A percentile compares a stretch with the other conserved stretches of the same genome.
These are phyloP conservation scores for Psilocybe cubensis DNA, from an alignment of 768 basidiomycete genomes.

Conservation along the genomic window DNA sequence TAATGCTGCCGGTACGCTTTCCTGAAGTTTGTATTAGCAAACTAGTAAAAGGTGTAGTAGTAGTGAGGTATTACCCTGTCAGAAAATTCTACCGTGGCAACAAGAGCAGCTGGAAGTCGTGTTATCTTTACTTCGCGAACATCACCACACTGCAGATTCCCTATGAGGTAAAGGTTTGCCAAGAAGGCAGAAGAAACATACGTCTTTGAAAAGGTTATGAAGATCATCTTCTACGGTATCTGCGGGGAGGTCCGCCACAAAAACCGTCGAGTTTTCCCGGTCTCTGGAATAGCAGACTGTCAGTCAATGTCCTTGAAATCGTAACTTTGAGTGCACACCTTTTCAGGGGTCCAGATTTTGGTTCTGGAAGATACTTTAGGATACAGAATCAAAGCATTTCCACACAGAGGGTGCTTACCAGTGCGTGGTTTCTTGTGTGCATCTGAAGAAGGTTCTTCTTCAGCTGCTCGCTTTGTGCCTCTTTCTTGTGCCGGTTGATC, in stretches of 20 bases:
- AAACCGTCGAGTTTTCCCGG: conserved; percentile 93
- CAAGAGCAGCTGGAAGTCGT: conserved; percentile 53
- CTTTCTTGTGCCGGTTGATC: conserved; percentile 31
- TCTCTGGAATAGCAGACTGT: conserved; percentile 55
- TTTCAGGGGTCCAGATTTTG: conserved; percentile 55
- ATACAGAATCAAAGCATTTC: neutral
- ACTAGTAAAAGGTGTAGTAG: neutral
- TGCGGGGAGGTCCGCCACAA: conserved; percentile 73
- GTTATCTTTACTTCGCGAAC: conserved; percentile 87
- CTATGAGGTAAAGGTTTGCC: neutral
- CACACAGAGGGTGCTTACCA: conserved; percentile 41
- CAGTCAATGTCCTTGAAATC: neutral
- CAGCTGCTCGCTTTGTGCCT: conserved; percentile 67
- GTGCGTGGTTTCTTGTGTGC: conserved; percentile 61
- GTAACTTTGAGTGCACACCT: conserved; percentile 45
- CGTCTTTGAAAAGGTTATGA: conserved; percentile 82
- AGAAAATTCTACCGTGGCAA: conserved; percentile 90
- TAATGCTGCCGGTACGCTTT: conserved; percentile 81
- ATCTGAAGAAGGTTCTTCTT: conserved; percentile 46
- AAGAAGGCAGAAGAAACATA: conserved; percentile 33
- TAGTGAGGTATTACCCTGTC: conserved; percentile 48
- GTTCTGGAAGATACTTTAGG: conserved; percentile 35
- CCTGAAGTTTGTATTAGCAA: conserved; percentile 41
- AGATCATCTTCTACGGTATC: conserved; percentile 68
- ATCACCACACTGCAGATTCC: conserved; percentile 71